These are phyloP conservation scores for Solanum hybrid DNA, from an alignment of 305 asterid genomes.

Conservation along the genomic window DNA sequence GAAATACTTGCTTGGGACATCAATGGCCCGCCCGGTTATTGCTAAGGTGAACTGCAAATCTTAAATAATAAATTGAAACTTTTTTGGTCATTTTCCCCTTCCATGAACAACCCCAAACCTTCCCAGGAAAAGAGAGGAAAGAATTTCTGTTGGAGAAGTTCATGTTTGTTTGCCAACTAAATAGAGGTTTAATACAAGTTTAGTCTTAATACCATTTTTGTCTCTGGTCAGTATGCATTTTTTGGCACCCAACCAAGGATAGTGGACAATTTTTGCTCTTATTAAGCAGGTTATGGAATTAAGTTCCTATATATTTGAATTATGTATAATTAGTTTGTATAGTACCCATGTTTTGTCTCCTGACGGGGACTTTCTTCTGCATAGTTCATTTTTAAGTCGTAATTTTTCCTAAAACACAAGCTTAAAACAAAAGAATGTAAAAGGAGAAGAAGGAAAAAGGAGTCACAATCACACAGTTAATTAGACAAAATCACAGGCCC, in stretches of 20 bases:
- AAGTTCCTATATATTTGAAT: neutral
- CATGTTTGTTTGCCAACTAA: neutral
- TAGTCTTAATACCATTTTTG: neutral
- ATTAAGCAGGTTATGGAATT: neutral
- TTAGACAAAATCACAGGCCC: neutral
- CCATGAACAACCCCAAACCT: neutral
- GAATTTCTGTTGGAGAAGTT: neutral
- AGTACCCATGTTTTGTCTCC: neutral
- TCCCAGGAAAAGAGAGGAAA: neutral
- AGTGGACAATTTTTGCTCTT: neutral
- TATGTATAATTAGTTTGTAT: neutral
- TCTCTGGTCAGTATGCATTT: neutral
- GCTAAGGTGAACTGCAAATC: conserved; percentile 55
- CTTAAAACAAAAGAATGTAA: neutral
- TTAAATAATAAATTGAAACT: neutral
- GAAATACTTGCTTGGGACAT: conserved; percentile 88
- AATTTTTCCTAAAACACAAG: neutral
- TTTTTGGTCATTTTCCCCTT: neutral
- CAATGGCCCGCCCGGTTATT: conserved; percentile 98
- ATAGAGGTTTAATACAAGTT: neutral
- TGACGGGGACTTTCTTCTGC: neutral
- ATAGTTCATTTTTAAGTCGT: neutral
- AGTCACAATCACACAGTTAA: neutral
- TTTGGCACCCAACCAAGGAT: neutral
- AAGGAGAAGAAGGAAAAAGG: neutral